Evolutionary conservation across 257 asterid species (phyloP), one percentile per base, ranked within the genome.

Genomic region (Gentiana dahurica): DNA sequence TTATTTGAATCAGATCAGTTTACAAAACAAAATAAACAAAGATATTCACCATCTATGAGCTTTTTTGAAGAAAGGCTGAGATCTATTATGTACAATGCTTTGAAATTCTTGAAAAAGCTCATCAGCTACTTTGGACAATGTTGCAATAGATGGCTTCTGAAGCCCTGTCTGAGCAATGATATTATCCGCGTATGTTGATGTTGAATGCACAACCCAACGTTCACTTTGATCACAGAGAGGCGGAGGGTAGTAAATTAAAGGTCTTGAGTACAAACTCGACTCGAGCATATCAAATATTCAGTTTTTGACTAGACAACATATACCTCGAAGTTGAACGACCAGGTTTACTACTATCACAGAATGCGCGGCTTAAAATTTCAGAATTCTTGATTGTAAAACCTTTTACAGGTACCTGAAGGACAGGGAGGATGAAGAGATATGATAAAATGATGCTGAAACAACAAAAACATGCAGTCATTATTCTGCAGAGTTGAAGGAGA

Each of bases 171-270:
- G 81, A 59, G 87, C 77, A 58, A 89, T 83, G 49, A 83, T 65
- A 44, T 36, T 76, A 64, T 71, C 82, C 3, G 97, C 95, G 65
- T 89, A 85, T 68, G 66, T 34, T 32, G 13, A 50, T 47, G 97
- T 83, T n/a, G 95, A 89, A 69, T 89, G 94, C 79, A 89, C 79
- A 75, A 85, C 94, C 97, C 95, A 89, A 5, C 87, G 66, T 68
- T 86, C 97, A 52, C 95, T 89, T 41, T 24, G 24, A 24, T 24
- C 53, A 61, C 12, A 53, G 52, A 60, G 49, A 57, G 41, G 46
- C 55, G 51, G 24, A 10, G 9, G 46, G 9, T 24, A 24, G 24
- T 24, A 24, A 24, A 24, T 24, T 24, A 24, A 24, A 24, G 24
- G 24, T 24, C 24, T 24, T 5, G 46, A 41, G 46, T 41, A 41